These are phyloP conservation scores for Aspergillus oerlinghausenensis DNA, from an alignment of 2,329 filamentous ascomycete species.

Conservation along the genomic window DNA sequence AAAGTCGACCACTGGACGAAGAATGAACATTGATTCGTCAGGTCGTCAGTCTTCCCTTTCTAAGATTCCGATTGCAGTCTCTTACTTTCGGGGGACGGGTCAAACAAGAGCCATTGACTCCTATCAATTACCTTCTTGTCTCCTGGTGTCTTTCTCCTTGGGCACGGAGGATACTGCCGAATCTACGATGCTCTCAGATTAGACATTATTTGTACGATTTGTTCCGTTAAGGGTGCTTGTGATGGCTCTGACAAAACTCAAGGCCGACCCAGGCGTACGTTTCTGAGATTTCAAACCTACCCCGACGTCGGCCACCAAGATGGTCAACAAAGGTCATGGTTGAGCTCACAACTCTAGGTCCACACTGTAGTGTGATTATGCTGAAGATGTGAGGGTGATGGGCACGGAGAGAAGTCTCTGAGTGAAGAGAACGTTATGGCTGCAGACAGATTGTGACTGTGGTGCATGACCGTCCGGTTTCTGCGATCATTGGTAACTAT, in stretches of 20 bases:
- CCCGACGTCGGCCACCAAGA: too few species aligned
- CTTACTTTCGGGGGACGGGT: neutral
- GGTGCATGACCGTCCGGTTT: neutral
- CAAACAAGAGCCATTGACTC: neutral
- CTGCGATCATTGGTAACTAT: neutral
- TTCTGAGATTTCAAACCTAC: too few species aligned
- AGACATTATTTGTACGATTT: too few species aligned
- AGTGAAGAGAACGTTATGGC: neutral
- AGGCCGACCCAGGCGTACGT: neutral
- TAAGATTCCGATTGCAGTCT: neutral
- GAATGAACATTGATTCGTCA: neutral
- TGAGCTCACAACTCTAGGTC: neutral
- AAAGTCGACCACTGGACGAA: neutral
- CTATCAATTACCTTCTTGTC: neutral
- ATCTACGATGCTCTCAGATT: neutral
- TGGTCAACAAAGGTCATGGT: neutral
- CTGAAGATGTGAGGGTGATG: neutral
- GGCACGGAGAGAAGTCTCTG: neutral
- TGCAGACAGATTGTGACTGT: neutral
- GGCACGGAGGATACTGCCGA: neutral
- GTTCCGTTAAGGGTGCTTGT: neutral
- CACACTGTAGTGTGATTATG: neutral
- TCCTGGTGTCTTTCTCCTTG: neutral
- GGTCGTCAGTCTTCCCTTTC: neutral
- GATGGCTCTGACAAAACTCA: neutral